Conservation (phyloP, 1,284 basidiomycete genomes). For the Sanguinoderma infundibulare region DNA sequence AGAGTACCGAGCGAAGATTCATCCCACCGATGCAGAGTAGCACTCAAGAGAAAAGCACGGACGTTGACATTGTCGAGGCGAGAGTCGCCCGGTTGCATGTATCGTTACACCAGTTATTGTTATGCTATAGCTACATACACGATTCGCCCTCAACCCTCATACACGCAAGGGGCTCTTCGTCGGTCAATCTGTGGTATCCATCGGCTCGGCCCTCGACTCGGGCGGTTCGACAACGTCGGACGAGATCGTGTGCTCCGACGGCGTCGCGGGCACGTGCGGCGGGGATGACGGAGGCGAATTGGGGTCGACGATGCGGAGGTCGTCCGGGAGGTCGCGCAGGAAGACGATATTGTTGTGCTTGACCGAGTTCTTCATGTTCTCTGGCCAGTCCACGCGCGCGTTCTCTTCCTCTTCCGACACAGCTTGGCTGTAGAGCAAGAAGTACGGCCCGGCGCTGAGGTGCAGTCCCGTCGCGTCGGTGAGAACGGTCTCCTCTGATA, state of each 20-base stretch:
- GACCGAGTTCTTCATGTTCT: constrained; percentile 41
- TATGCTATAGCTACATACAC: constrained; percentile 22
- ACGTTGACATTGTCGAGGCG: constrained; percentile 2
- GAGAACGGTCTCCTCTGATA: constrained; percentile 67
- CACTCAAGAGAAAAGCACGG: no score
- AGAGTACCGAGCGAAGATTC: no score
- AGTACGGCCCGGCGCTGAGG: constrained; percentile 73
- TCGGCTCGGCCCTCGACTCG: constrained; percentile 26
- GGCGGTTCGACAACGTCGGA: constrained; percentile 28
- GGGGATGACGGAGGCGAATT: constrained; percentile 37
- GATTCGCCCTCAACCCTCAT: no score
- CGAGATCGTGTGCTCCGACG: constrained; percentile 29
- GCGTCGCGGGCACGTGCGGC: constrained; percentile 14
- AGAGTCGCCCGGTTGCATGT: neutral
- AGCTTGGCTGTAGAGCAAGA: constrained; percentile 70
- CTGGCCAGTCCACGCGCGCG: constrained; percentile 43
- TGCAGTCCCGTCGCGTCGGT: constrained; percentile 71
- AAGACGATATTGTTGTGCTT: constrained; percentile 39
- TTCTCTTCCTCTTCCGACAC: constrained; percentile 41
- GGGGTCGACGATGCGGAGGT: constrained; percentile 30
- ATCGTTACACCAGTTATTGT: constrained; percentile 8
- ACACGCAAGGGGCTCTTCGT: neutral
- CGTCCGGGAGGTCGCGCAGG: constrained; percentile 30
- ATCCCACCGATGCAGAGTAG: no score
- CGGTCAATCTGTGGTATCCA: constrained; percentile 21